Percentiles rank a stretch among this genome's conserved stretches.
Evolutionary conservation across 768 basidiomycete genomes (phyloP).

Genomic region (Trametes punicea): DNA sequence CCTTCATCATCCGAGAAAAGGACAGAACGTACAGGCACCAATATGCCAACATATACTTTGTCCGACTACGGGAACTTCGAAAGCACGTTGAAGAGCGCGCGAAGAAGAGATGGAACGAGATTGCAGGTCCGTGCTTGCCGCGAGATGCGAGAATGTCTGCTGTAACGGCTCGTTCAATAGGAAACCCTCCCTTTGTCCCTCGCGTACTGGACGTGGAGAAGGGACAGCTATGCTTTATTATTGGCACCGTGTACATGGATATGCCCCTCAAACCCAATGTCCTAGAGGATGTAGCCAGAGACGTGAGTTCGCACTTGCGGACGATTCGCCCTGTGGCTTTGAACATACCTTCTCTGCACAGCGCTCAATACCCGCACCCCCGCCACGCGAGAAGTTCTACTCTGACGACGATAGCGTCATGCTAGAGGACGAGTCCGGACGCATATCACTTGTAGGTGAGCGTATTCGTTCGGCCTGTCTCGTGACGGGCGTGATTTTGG

Average conservation of each 20-base stretch:
- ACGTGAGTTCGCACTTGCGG: slow-evolving; percentile 52
- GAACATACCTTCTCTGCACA: slow-evolving; percentile 29
- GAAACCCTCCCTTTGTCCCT: slow-evolving; percentile 65
- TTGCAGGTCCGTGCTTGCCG: slow-evolving; percentile 34
- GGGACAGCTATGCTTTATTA: slow-evolving; percentile 81
- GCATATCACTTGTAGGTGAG: slow-evolving; percentile 84
- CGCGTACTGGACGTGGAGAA: slow-evolving; percentile 86
- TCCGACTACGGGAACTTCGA: slow-evolving; percentile 49
- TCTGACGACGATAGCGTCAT: slow-evolving; percentile 78
- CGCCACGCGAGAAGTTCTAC: slow-evolving; percentile 68
- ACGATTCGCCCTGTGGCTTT: not conserved
- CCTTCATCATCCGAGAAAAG: slow-evolving; percentile 41
- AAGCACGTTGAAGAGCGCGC: slow-evolving; percentile 49
- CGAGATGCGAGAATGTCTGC: not conserved
- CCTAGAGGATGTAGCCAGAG: slow-evolving; percentile 90
- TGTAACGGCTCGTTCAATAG: slow-evolving; percentile 35
- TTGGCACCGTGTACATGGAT: slow-evolving; percentile 97
- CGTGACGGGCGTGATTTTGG: slow-evolving; percentile 91
- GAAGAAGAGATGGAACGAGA: slow-evolving; percentile 44
- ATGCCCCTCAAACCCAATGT: slow-evolving; percentile 99
- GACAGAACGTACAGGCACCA: slow-evolving; percentile 61
- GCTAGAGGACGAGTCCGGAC: slow-evolving; percentile 95
- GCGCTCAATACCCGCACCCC: slow-evolving; percentile 88
- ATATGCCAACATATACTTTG: slow-evolving; percentile 72
- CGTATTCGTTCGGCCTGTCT: slow-evolving; percentile 55